phyloP scores from a whole-genome alignment of 805 yeast genomes.

The Saccharomycopsis sp. region DNA sequence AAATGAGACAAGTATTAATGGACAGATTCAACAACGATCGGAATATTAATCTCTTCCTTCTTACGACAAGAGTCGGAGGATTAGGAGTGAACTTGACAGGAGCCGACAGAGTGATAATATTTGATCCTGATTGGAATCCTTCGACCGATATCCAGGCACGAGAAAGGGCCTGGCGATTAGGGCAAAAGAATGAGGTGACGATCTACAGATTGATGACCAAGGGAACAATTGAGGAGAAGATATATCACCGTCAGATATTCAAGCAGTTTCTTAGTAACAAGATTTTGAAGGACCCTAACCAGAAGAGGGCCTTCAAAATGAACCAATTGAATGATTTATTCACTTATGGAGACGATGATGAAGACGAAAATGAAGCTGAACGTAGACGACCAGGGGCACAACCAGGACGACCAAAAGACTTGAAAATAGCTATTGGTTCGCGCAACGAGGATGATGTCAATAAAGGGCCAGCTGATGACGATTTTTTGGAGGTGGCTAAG shows the following conservation, averaged over 20 bases:
- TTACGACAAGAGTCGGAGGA: constrained; percentile 96
- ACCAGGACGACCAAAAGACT: constrained; percentile 33
- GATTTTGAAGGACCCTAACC: constrained; percentile 91
- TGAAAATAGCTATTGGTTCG: constrained; percentile 8
- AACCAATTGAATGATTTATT: constrained; percentile 89
- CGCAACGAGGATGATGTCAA: constrained; percentile 13
- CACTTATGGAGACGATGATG: constrained; percentile 62
- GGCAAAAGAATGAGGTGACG: constrained; percentile 87
- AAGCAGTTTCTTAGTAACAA: constrained; percentile 91
- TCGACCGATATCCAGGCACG: constrained; percentile 96
- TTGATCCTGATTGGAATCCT: constrained; percentile 98
- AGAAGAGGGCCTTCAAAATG: constrained; percentile 84
- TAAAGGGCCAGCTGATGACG: constrained; percentile 47
- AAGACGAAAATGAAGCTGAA: constrained; percentile 55
- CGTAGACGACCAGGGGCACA: constrained; percentile 25
- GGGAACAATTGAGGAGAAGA: constrained; percentile 94
- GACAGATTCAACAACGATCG: constrained; percentile 68
- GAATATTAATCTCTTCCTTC: constrained; percentile 55
- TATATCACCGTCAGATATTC: constrained; percentile 93
- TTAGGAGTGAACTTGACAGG: constrained; percentile 92
- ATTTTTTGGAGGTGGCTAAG: constrained; percentile 54
- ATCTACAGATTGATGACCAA: constrained; percentile 90
- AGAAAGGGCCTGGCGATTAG: constrained; percentile 95
- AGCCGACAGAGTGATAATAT: constrained; percentile 88
- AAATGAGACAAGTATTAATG: constrained; percentile 68